These are phyloP conservation scores for Penicillium brasilianum DNA, from an alignment of 2,329 filamentous ascomycete genomes.

Conservation along the genomic window DNA sequence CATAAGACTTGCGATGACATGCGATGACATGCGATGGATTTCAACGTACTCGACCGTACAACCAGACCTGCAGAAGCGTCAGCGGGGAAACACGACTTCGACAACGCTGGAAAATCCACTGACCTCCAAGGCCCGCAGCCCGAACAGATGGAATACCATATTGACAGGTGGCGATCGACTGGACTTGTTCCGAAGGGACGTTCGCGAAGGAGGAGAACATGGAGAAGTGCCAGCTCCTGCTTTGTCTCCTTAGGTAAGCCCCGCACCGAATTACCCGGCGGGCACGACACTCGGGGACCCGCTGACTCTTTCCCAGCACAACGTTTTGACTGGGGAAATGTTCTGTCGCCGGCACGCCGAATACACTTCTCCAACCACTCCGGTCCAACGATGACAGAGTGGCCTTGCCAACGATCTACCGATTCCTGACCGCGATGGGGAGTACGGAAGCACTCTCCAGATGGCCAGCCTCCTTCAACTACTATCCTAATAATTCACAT, in stretches of 20 bases:
- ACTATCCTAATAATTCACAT: conserved; percentile 15
- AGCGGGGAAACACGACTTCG: conserved; percentile 12
- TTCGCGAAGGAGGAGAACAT: conserved; percentile 4
- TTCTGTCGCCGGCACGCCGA: background rate
- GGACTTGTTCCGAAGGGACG: background rate
- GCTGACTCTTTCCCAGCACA: conserved; percentile 4
- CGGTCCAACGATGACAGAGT: conserved; percentile 22
- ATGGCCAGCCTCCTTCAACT: conserved; percentile 24
- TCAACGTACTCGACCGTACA: conserved; percentile 43
- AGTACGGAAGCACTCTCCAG: conserved; percentile 22
- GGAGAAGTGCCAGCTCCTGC: background rate
- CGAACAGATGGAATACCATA: conserved; percentile 37
- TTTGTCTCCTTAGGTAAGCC: conserved; percentile 20
- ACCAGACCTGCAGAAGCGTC: conserved; percentile 39
- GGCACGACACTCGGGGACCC: conserved; percentile 1
- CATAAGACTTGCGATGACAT: too few relatives aligned
- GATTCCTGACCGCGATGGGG: conserved; percentile 31
- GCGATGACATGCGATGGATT: background rate
- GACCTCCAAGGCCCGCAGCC: conserved; percentile 44
- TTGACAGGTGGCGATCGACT: conserved; percentile 4
- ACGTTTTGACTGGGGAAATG: background rate
- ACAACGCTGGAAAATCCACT: conserved; percentile 17
- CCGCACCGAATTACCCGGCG: conserved; percentile 14
- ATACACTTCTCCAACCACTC: background rate
- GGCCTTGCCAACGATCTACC: conserved; percentile 8